Base-by-base conservation (phyloP, 2,329 filamentous ascomycete species). In the Pyricularia sp. region DNA sequence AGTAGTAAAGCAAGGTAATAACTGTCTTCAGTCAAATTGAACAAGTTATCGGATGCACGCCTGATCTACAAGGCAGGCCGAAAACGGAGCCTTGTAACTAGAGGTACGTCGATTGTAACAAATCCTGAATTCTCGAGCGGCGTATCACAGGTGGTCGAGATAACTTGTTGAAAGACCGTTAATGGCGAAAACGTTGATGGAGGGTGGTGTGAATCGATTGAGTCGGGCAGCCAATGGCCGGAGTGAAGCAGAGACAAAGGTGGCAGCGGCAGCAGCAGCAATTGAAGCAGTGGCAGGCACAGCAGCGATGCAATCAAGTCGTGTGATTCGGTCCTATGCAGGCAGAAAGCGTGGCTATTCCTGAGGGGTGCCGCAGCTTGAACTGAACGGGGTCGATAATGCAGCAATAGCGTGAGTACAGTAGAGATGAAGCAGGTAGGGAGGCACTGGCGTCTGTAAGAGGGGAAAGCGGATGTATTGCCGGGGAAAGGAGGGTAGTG, bases 401-500 rank as follows among this genome's bases (percentile, higher is more conserved):
- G 24, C 53, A 57, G 22, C n/a, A 24, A 57, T 24, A 24, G 53
- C 22, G n/a, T 28, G 55, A 8, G 26, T 28, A 59, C 26, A 12
- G 55, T 28, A 59, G 55, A 12, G 55, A 28, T 61, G 63, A 30
- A 55, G 33, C 44, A 30, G 60, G 49, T 59, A 60, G 65, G 63
- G 63, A 62, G 55, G 65, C 61, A 65, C 65, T 59, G 60, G 55
- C 55, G 55, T 59, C 30, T 24, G 19, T 12, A 31, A 62, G 33
- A 35, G 60, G 33, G 60, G 60, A 44, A 44, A 31, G 31, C 30
- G 60, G 60, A n/a, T 33, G 44, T 9, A 33, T n/a, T 53, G 40
- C 9, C 13, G 30, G 53, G 31, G 24, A 31, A 68, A 68, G 72
- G 72, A 71, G 73, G 72, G 73, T 68, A 72, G 71, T 65, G 65